Evolutionary conservation across 2,329 filamentous ascomycete genomes (phyloP).

Genomic region (Penicillium vulpinum): DNA sequence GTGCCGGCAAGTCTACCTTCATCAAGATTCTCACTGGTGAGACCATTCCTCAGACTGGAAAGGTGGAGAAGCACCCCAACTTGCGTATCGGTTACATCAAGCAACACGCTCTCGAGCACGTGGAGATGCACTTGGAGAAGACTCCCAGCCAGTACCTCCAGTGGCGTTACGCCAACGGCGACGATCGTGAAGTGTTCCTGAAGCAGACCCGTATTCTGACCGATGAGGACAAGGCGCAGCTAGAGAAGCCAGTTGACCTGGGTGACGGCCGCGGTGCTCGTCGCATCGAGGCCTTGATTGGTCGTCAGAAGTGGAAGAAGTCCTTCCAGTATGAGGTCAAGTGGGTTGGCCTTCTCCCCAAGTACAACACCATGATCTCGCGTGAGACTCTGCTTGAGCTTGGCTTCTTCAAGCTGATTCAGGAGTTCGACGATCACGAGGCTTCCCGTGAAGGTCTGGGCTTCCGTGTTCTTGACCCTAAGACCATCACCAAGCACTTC

Average conservation of each 20-base stretch:
- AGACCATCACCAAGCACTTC: slow-evolving; percentile 96
- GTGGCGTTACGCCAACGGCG: slow-evolving; percentile 96
- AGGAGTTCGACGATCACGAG: slow-evolving; percentile 98
- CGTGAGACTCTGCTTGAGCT: slow-evolving; percentile 84
- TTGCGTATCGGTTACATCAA: slow-evolving; percentile 99
- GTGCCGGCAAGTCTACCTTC: slow-evolving; percentile 95
- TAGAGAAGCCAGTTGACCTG: slow-evolving; percentile 86
- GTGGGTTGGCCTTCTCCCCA: slow-evolving; percentile 85
- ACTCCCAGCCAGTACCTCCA: slow-evolving; percentile 98
- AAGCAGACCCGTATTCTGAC: slow-evolving; percentile 95
- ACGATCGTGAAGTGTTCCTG: slow-evolving; percentile 94
- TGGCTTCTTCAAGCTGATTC: slow-evolving; percentile 89
- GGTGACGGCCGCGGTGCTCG: slow-evolving; percentile 75
- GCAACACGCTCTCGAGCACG: slow-evolving; percentile 97
- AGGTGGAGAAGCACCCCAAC: slow-evolving; percentile 97
- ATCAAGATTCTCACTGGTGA: slow-evolving; percentile 98
- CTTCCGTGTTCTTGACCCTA: slow-evolving; percentile 88
- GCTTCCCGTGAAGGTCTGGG: slow-evolving; percentile 97
- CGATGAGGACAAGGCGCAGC: slow-evolving; percentile 79
- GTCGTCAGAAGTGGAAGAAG: slow-evolving; percentile 99
- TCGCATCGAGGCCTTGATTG: slow-evolving; percentile 84
- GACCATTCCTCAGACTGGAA: slow-evolving; percentile 76
- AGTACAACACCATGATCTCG: slow-evolving; percentile 89
- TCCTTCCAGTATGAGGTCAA: slow-evolving; percentile 98
- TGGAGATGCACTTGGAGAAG: slow-evolving; percentile 99